Percentiles rank a stretch among this genome's conserved stretches.
Evolutionary conservation across 345 rosid species (phyloP).

Genomic region (Populus pruinosa): DNA sequence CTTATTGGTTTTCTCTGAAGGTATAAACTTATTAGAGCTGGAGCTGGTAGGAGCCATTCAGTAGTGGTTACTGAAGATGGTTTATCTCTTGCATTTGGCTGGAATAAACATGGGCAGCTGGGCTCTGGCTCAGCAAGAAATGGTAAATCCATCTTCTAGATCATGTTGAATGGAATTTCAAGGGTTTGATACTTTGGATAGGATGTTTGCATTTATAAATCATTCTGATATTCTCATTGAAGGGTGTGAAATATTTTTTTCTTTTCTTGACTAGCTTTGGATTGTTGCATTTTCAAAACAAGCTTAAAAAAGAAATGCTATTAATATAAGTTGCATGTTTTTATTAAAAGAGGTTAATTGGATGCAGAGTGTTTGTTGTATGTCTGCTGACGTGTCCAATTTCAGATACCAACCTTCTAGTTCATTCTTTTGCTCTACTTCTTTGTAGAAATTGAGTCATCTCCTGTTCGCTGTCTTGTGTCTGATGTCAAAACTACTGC

Average conservation of each 20-base stretch:
- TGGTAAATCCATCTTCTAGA: conserved; percentile 41
- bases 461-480: conserved; percentile 76
- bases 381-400: neutral
- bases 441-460: conserved; percentile 61
- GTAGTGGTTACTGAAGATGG: conserved; percentile 81
- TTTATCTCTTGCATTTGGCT: conserved; percentile 79
- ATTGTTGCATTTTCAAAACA: neutral
- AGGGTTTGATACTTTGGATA: neutral
- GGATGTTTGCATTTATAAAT: neutral
- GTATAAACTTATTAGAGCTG: conserved; percentile 69
- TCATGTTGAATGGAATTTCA: neutral
- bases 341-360: neutral
- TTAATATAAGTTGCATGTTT: neutral
- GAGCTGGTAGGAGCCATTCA: conserved; percentile 76
- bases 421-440: neutral
- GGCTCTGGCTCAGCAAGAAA: conserved; percentile 75
- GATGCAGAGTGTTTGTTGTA: neutral
- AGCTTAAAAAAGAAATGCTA: neutral
- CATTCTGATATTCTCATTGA: neutral
- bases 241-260: neutral
- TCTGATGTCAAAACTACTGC: conserved; percentile 73
- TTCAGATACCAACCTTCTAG: neutral
- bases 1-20: conserved; percentile 32
- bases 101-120: conserved; percentile 96
- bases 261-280: neutral